phyloP scores from a whole-genome alignment of 106 monocot genomes.

The Allium cepa region DNA sequence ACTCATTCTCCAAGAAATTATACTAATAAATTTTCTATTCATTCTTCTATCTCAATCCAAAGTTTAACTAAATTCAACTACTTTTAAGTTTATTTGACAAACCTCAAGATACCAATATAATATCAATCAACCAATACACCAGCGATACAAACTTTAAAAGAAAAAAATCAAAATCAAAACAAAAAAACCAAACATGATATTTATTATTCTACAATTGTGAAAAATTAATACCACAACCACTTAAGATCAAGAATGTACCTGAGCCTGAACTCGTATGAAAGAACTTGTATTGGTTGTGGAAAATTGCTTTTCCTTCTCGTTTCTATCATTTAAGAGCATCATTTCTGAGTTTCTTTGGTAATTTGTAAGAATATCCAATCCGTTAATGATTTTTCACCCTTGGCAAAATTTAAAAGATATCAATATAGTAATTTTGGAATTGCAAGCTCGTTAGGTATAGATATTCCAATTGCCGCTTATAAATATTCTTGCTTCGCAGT shows the following conservation, averaged over 20 bases:
- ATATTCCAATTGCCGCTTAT: slow-evolving; percentile 80
- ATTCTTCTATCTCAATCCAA: too few species aligned
- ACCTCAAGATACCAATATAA: too few species aligned
- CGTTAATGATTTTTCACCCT: slow-evolving; percentile 72
- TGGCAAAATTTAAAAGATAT: slow-evolving; percentile 88
- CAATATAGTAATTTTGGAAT: slow-evolving; percentile 92
- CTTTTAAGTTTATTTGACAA: too few species aligned
- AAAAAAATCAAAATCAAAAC: not conserved
- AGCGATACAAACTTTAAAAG: not conserved
- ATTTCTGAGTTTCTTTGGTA: slow-evolving; percentile 38
- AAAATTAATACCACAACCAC: slow-evolving; percentile 12
- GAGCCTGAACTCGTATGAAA: slow-evolving; percentile 26
- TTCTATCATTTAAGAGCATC: slow-evolving; percentile 42
- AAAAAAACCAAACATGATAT: not conserved
- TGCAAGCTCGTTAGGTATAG: slow-evolving; percentile 31
- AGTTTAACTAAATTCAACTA: too few species aligned
- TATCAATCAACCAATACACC: not conserved
- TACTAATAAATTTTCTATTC: too few species aligned
- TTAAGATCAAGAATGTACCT: slow-evolving; percentile 16
- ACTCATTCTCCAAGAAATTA: too few species aligned
- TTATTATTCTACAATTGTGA: slow-evolving; percentile 18
- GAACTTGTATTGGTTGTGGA: slow-evolving; percentile 13
- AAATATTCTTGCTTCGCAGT: slow-evolving; percentile 80
- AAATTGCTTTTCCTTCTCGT: slow-evolving; percentile 2
- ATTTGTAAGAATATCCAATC: slow-evolving; percentile 89